phyloP scores from a whole-genome alignment of 192 early-diverging fungal species.

The Umbelopsis sp. region DNA sequence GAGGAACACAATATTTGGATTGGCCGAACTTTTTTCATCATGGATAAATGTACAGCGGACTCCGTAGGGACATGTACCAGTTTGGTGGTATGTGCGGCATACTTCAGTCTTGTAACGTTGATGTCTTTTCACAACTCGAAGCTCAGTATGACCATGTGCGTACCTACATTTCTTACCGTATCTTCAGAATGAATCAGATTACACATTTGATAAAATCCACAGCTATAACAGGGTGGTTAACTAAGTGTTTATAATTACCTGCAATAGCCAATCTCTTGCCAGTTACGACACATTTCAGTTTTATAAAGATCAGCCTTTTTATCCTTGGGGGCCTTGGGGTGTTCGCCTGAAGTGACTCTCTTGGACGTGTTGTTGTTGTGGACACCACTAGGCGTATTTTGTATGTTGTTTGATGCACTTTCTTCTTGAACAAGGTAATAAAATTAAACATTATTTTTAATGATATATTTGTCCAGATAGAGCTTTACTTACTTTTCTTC shows the following conservation, averaged over 20 bases:
- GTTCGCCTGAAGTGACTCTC: not conserved
- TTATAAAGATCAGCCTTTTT: slow-evolving; percentile 47
- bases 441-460: too few species aligned
- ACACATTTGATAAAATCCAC: not conserved
- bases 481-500: not conserved
- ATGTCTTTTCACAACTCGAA: slow-evolving; percentile 81
- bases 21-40: slow-evolving; percentile 36
- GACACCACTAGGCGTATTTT: too few species aligned
- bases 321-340: slow-evolving; percentile 20
- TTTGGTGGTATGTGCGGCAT: slow-evolving; percentile 87
- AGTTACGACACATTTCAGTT: slow-evolving; percentile 50
- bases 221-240: not conserved
- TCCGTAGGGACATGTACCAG: slow-evolving; percentile 93
- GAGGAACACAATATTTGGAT: slow-evolving; percentile 19
- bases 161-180: slow-evolving; percentile 95
- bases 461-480: too few species aligned
- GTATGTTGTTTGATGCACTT: too few species aligned
- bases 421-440: too few species aligned
- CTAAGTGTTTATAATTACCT: slow-evolving; percentile 27
- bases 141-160: slow-evolving; percentile 83
- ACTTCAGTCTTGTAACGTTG: slow-evolving; percentile 95
- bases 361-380: too few species aligned
- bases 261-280: slow-evolving; percentile 48
- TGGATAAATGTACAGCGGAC: slow-evolving; percentile 96
- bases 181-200: slow-evolving; percentile 47